A percentile compares a stretch with the other conserved stretches of the same genome.
Evolutionary conservation across 768 basidiomycete genomes (phyloP).

Genomic region (Mycena sanguinolenta): DNA sequence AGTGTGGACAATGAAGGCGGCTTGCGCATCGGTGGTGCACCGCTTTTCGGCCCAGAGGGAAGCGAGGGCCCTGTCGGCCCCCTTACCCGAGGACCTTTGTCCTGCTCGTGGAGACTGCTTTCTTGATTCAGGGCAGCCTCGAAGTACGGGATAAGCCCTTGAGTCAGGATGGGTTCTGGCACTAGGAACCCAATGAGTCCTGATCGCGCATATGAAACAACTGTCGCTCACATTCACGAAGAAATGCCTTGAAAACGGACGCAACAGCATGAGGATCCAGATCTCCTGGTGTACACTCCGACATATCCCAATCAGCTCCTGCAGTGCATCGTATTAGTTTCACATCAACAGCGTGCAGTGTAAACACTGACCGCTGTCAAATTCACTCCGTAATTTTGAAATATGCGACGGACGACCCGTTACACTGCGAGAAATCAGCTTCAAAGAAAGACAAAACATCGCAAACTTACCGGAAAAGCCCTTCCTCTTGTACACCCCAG

Average conservation of each 20-base stretch:
- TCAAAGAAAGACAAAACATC: constrained; percentile 28
- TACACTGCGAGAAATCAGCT: constrained; percentile 63
- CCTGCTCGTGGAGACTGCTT: constrained; percentile 52
- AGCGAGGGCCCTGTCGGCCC: constrained; percentile 45
- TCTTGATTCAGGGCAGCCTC: constrained; percentile 81
- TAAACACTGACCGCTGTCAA: constrained; percentile 74
- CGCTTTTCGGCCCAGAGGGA: constrained; percentile 55
- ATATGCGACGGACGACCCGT: constrained; percentile 88
- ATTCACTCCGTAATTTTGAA: constrained; percentile 79
- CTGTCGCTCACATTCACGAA: constrained; percentile 85
- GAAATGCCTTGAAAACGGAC: constrained; percentile 91
- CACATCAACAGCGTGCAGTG: constrained; percentile 15
- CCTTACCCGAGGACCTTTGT: constrained; percentile 43
- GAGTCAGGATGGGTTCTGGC: constrained; percentile 88
- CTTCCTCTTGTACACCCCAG: constrained; percentile 91
- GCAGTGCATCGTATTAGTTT: constrained; percentile 31
- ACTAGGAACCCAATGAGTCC: constrained; percentile 60
- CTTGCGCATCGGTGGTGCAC: constrained; percentile 68
- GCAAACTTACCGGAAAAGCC: constrained; percentile 81
- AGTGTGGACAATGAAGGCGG: constrained; percentile 86
- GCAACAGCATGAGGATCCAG: constrained; percentile 96
- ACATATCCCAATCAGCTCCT: constrained; percentile 92
- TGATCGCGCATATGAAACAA: constrained; percentile 19
- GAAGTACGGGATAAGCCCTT: constrained; percentile 77
- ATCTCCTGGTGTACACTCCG: constrained; percentile 83